These are phyloP conservation scores for Dalbergia cochinchinensis DNA, from an alignment of 306 rosid species.

Conservation along the genomic window DNA sequence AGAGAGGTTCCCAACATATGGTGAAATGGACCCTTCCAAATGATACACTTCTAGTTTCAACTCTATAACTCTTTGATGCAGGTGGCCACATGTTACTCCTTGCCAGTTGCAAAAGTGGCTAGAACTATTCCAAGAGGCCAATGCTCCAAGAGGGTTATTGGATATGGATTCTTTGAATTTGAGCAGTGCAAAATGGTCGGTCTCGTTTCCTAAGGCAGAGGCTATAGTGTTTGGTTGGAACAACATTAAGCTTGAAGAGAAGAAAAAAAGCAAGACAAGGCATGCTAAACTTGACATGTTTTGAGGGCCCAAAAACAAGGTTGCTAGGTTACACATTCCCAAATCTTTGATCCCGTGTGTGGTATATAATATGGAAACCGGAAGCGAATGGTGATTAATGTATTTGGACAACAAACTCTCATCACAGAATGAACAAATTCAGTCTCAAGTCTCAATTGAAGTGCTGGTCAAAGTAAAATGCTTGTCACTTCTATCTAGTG, in stretches of 20 bases:
- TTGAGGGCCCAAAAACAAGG: no score
- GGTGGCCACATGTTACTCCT: background rate
- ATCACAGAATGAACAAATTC: no score
- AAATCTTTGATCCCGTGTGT: no score
- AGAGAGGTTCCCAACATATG: slow-evolving; percentile 11
- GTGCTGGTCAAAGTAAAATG: no score
- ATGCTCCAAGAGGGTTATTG: background rate
- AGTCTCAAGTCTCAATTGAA: no score
- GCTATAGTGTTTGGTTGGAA: background rate
- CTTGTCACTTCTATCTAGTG: no score
- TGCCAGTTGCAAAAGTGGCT: slow-evolving; percentile 25
- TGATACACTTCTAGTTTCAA: background rate
- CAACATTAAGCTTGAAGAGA: background rate
- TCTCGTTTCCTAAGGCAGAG: background rate
- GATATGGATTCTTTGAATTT: slow-evolving; percentile 16
- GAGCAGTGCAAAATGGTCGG: background rate
- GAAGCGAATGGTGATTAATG: no score
- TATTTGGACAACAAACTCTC: no score
- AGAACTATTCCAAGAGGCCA: slow-evolving; percentile 22
- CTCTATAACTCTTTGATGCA: slow-evolving; percentile 2
- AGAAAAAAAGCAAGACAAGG: background rate
- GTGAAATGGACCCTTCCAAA: slow-evolving; percentile 12
- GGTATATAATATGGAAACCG: no score
- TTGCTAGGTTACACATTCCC: no score
- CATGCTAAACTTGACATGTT: no score